A percentile compares a stretch with the other conserved stretches of the same genome.
These are phyloP conservation scores for Scleroderma citrinum DNA, from an alignment of 768 basidiomycete genomes.

Conservation along the genomic window DNA sequence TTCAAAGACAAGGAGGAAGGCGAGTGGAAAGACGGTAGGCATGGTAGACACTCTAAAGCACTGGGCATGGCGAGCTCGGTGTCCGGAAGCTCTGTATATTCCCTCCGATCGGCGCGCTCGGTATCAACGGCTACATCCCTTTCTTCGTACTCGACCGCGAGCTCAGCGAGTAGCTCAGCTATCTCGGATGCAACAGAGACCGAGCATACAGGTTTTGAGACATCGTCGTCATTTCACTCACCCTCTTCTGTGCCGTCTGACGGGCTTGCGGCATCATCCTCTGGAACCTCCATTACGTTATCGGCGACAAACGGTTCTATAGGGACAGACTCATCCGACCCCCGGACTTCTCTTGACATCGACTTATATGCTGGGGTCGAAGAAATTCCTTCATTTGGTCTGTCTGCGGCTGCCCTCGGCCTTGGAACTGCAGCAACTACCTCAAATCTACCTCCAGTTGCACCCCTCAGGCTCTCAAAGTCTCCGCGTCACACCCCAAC, in stretches of 20 bases:
- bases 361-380: neutral
- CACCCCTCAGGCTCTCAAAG: slow-evolving; percentile 24
- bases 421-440: neutral
- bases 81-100: slow-evolving; percentile 24
- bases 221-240: neutral
- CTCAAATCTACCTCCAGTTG: slow-evolving; percentile 10
- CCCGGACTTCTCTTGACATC: slow-evolving; percentile 11
- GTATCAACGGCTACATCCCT: slow-evolving; percentile 14
- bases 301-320: slow-evolving; percentile 10
- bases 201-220: neutral
- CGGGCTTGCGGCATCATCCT: slow-evolving; percentile 7
- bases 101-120: slow-evolving; percentile 15
- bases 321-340: slow-evolving; percentile 9
- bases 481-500: slow-evolving; percentile 17
- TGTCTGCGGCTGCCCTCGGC: neutral
- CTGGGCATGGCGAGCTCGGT: slow-evolving; percentile 17
- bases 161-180: neutral
- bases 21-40: neutral
- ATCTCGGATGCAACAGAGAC: neutral
- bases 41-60: slow-evolving; percentile 13
- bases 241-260: slow-evolving; percentile 4
- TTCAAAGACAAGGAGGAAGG: neutral
- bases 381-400: neutral
- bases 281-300: slow-evolving; percentile 12
- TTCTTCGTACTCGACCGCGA: slow-evolving; percentile 1